phyloP scores from a whole-genome alignment of 345 rosid species.

The Syzygium jambos region DNA sequence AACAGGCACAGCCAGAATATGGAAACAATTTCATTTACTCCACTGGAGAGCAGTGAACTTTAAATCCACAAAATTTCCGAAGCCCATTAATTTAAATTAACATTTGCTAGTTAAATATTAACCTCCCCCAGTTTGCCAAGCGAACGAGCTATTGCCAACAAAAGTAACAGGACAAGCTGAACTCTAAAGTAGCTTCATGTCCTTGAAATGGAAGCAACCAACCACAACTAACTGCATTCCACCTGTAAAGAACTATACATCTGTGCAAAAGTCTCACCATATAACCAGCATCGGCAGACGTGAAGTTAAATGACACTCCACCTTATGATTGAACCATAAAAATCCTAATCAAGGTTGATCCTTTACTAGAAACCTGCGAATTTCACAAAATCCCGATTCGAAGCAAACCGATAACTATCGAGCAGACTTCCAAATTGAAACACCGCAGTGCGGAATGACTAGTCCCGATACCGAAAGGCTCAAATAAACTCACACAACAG shows the following conservation, averaged over 20 bases:
- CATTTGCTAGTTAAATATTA: neutral
- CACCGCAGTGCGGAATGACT: neutral
- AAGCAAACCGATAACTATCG: neutral
- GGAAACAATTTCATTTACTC: neutral
- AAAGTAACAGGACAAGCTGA: neutral
- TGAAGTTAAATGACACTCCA: neutral
- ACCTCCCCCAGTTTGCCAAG: neutral
- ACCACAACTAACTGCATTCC: neutral
- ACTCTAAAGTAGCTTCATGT: neutral
- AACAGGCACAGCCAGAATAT: neutral
- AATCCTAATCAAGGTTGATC: neutral
- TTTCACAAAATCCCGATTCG: neutral
- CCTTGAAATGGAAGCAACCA: neutral
- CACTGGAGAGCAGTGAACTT: neutral
- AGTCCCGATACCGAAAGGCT: neutral
- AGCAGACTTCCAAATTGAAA: neutral
- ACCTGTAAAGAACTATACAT: neutral
- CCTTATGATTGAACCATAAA: neutral
- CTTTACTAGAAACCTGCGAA: neutral
- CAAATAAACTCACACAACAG: neutral
- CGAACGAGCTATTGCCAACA: neutral
- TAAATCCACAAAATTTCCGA: neutral
- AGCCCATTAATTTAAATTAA: neutral
- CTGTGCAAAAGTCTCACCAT: neutral
- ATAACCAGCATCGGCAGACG: neutral